A percentile compares a stretch with the other conserved stretches of the same genome.
These are phyloP conservation scores for Wickerhamomyces canadensis DNA, from an alignment of 805 yeast species.

Conservation along the genomic window DNA sequence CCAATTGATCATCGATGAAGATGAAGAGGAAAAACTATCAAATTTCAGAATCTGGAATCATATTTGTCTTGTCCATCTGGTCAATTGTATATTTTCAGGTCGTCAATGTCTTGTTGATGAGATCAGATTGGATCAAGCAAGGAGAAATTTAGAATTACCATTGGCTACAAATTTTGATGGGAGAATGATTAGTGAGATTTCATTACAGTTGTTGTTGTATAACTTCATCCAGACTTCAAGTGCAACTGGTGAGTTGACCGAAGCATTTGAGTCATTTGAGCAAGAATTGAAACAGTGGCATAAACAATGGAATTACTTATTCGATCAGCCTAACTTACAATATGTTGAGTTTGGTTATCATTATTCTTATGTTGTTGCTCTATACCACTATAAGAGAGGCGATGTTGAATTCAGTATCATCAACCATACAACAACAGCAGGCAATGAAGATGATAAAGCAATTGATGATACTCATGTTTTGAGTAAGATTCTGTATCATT, in stretches of 20 bases:
- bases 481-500: constrained; percentile 22
- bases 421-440: too few relatives aligned
- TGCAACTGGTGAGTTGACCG: constrained; percentile 2
- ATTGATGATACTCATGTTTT: constrained; percentile 17
- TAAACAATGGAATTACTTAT: constrained; percentile 62
- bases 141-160: constrained; percentile 49
- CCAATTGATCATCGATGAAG: constrained; percentile 20
- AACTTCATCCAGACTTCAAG: constrained; percentile 44
- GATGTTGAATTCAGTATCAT: background rate
- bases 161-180: constrained; percentile 75
- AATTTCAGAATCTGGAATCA: constrained; percentile 68
- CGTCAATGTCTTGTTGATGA: constrained; percentile 59
- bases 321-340: constrained; percentile 66
- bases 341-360: constrained; percentile 70
- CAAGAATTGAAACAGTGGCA: constrained; percentile 56
- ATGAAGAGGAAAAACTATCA: constrained; percentile 41
- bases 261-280: constrained; percentile 30
- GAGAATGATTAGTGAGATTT: constrained; percentile 74
- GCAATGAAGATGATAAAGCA: constrained; percentile 8
- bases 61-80: constrained; percentile 58
- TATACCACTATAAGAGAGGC: constrained; percentile 33
- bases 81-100: constrained; percentile 62
- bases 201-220: constrained; percentile 52
- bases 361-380: constrained; percentile 49
- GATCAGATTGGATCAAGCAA: constrained; percentile 51